phyloP scores from a whole-genome alignment of 177 flowering plant species.

The Vitis hybrid region DNA sequence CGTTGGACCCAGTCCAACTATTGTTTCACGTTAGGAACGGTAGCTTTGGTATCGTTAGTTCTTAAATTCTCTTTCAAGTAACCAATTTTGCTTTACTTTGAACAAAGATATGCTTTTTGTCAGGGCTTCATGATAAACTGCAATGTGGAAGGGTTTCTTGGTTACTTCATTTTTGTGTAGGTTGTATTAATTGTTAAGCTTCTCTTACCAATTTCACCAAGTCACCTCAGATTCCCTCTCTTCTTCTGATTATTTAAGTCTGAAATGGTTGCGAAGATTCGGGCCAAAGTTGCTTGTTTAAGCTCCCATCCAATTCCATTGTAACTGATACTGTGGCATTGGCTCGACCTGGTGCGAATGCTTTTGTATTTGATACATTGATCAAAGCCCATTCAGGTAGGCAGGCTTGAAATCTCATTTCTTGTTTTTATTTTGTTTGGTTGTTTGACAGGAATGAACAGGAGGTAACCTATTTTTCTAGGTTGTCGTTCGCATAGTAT shows the following conservation, averaged over 20 bases:
- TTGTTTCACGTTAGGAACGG: neutral
- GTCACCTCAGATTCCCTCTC: conserved; percentile 9
- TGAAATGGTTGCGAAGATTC: neutral
- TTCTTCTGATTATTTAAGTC: neutral
- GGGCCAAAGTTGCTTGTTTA: too few species aligned
- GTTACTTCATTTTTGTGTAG: neutral
- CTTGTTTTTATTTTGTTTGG: too few species aligned
- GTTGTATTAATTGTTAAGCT: neutral
- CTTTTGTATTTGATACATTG: too few species aligned
- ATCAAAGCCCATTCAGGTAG: too few species aligned
- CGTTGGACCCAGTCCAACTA: too few species aligned
- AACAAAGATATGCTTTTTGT: conserved; percentile 7
- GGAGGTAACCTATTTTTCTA: too few species aligned
- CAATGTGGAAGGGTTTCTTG: neutral
- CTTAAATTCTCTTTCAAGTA: conserved; percentile 15
- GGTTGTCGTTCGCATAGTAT: too few species aligned
- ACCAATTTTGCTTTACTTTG: conserved; percentile 1
- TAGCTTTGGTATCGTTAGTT: conserved; percentile 1
- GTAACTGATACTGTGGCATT: too few species aligned
- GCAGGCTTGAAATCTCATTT: too few species aligned
- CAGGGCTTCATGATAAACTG: neutral
- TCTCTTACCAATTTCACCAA: neutral
- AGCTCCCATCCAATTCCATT: too few species aligned
- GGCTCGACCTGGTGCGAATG: too few species aligned
- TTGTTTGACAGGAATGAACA: too few species aligned